These are phyloP conservation scores for Isatis lusitanica DNA, from an alignment of 441 rosid genomes.

Conservation along the genomic window DNA sequence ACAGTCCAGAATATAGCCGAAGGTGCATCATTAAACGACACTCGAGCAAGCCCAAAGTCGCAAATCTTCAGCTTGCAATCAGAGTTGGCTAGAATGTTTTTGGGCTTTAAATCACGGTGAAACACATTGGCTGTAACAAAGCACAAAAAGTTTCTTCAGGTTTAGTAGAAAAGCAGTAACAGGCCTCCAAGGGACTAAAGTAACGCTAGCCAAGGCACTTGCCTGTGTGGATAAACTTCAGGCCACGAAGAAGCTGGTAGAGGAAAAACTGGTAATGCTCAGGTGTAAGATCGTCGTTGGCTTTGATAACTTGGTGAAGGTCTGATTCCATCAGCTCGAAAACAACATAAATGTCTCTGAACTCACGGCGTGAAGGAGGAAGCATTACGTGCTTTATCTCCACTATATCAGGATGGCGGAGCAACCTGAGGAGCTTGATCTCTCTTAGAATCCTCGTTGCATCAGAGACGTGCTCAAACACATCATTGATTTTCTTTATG, in stretches of 20 bases:
- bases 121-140: slow-evolving; percentile 73
- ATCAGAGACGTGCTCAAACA: slow-evolving; percentile 95
- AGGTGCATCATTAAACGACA: slow-evolving; percentile 88
- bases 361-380: slow-evolving; percentile 90
- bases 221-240: slow-evolving; percentile 91
- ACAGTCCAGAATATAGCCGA: slow-evolving; percentile 99
- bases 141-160: slow-evolving; percentile 9
- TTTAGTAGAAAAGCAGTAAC: background rate
- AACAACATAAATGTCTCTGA: slow-evolving; percentile 91
- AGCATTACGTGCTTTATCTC: slow-evolving; percentile 94
- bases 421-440: slow-evolving; percentile 93
- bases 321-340: slow-evolving; percentile 99
- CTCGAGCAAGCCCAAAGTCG: slow-evolving; percentile 98
- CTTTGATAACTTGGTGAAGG: slow-evolving; percentile 89
- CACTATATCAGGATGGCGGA: slow-evolving; percentile 86
- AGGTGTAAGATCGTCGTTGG: slow-evolving; percentile 84
- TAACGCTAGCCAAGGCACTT: slow-evolving; percentile 9
- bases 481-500: slow-evolving; percentile 90
- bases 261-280: slow-evolving; percentile 93
- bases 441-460: slow-evolving; percentile 96
- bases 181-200: background rate
- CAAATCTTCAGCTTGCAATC: slow-evolving; percentile 97
- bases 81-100: slow-evolving; percentile 91
- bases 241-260: slow-evolving; percentile 95
- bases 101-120: slow-evolving; percentile 95